phyloP scores from a whole-genome alignment of 1,284 basidiomycete genomes.

The Ustilago lituana region DNA sequence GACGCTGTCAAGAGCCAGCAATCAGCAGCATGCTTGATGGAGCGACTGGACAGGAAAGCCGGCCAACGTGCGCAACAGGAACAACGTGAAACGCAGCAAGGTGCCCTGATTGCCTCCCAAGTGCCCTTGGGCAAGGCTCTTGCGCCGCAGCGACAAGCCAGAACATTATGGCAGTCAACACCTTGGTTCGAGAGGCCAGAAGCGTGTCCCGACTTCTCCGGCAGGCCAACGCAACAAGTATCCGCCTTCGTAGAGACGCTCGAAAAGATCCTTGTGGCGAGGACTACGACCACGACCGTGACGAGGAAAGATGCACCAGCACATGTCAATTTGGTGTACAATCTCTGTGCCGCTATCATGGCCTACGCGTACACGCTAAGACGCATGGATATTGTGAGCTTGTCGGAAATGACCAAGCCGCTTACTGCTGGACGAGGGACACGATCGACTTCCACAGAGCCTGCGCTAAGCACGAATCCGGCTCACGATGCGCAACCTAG shows the following conservation, averaged over 20 bases:
- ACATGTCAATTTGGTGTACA: conserved; percentile 30
- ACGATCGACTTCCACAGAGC: no score
- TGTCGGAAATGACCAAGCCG: conserved; percentile 8
- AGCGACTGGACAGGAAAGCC: conserved; percentile 23
- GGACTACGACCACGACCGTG: neutral
- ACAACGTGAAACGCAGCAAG: neutral
- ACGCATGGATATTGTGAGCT: conserved; percentile 39
- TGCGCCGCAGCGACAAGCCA: neutral
- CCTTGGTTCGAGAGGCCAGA: conserved; percentile 30
- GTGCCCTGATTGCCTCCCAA: conserved; percentile 1
- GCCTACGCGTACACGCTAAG: conserved; percentile 50
- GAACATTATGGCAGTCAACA: conserved; percentile 9
- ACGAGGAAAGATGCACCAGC: neutral
- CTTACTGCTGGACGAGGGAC: neutral
- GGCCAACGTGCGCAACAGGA: neutral
- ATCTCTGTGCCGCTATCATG: conserved; percentile 45
- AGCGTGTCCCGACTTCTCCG: conserved; percentile 1
- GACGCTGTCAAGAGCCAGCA: conserved; percentile 22
- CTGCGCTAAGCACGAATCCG: no score
- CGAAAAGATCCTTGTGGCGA: conserved; percentile 4
- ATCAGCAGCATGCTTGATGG: conserved; percentile 25
- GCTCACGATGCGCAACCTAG: no score
- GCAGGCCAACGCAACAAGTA: neutral
- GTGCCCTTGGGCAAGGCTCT: neutral
- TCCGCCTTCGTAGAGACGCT: conserved; percentile 12